A percentile compares a stretch with the other conserved stretches of the same genome.
These are phyloP conservation scores for Pulveroboletus sp. DNA, from an alignment of 768 basidiomycete species.

Conservation along the genomic window DNA sequence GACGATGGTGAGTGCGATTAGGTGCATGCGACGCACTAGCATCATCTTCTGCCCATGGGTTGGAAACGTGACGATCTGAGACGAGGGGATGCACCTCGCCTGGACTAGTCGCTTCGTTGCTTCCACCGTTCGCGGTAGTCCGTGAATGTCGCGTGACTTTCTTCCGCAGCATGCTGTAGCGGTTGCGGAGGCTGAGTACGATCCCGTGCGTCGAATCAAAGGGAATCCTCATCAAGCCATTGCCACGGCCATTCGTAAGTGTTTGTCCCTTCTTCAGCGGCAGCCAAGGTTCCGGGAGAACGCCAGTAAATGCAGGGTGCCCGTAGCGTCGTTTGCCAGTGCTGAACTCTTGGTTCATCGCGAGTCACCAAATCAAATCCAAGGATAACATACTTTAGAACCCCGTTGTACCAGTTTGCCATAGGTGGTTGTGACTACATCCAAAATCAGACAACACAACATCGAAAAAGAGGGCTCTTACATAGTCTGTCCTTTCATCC, in stretches of 20 bases:
- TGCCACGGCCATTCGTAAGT: slow-evolving; percentile 50
- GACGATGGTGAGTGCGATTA: slow-evolving; percentile 42
- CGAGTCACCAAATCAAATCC: neutral
- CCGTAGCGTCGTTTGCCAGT: slow-evolving; percentile 95
- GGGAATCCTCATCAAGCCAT: slow-evolving; percentile 32
- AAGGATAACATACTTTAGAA: slow-evolving; percentile 63
- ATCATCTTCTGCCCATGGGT: slow-evolving; percentile 58
- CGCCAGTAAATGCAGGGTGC: slow-evolving; percentile 91
- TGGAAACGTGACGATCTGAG: slow-evolving; percentile 30
- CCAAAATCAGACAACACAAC: slow-evolving; percentile 6
- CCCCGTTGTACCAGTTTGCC: slow-evolving; percentile 91
- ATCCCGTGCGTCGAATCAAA: slow-evolving; percentile 58
- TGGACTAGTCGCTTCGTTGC: neutral
- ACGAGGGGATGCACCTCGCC: slow-evolving; percentile 20
- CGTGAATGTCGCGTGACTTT: slow-evolving; percentile 19
- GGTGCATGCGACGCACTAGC: slow-evolving; percentile 21
- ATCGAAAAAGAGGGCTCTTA: slow-evolving; percentile 28
- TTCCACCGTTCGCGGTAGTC: slow-evolving; percentile 6
- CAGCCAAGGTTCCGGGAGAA: slow-evolving; percentile 91
- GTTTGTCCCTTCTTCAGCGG: slow-evolving; percentile 82
- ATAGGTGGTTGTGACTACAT: slow-evolving; percentile 90
- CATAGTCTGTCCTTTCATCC: slow-evolving; percentile 88
- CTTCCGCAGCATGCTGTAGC: slow-evolving; percentile 51
- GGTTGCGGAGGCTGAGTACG: slow-evolving; percentile 75
- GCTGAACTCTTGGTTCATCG: slow-evolving; percentile 35